Evolutionary conservation across 495 filamentous ascomycete species (phyloP), one percentile per base, ranked within the genome.

Genomic region (Bombardia bombarda): DNA sequence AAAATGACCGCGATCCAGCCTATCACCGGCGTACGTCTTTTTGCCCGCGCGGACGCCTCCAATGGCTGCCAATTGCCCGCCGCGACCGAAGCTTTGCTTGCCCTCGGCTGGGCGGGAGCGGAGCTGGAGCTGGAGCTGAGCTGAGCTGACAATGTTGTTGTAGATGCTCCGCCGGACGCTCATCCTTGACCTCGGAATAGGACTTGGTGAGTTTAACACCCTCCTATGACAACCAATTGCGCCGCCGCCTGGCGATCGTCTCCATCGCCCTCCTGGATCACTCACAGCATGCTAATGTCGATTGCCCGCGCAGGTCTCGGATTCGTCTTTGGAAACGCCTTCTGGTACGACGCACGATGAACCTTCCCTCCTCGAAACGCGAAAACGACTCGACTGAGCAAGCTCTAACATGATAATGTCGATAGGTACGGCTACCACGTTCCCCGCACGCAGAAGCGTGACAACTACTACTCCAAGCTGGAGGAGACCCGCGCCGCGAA

Each of bases 341-440:
- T 63, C 61, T 73, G 70, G 70, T 73, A 70, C 45, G 65, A 42
- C 30, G 21, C 13, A 45, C 38, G 14, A 28, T 38, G 46, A 46
- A 26, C 32, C 34, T 38, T 21, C 31, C 10, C 30, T 1, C 32
- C 21, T 17, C 34, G 22, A 17, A 46, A 39, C 23, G 21, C 47
- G 17, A 40, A 9, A 24, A 7, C 14, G 20, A 16, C 32, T 26
- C 10, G 13, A 30, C 31, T 18, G 7, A 18, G 23, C 7, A 3
- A 30, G 5, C 14, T 16, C 25, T 19, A 40, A 28, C 13, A 35
- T 30, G 17, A 6, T 26, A 16, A 36, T 12, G 26, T n/a, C n/a
- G n/a, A n/a, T 49, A 73, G 70, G 70, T 70, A 71, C 64, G 70
- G 70, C 56, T 74, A 60, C 63, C 70, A 74, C 58, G 60, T 72